These are phyloP conservation scores for Colletotrichum navitas DNA, from an alignment of 2,329 filamentous ascomycete genomes.

Conservation along the genomic window DNA sequence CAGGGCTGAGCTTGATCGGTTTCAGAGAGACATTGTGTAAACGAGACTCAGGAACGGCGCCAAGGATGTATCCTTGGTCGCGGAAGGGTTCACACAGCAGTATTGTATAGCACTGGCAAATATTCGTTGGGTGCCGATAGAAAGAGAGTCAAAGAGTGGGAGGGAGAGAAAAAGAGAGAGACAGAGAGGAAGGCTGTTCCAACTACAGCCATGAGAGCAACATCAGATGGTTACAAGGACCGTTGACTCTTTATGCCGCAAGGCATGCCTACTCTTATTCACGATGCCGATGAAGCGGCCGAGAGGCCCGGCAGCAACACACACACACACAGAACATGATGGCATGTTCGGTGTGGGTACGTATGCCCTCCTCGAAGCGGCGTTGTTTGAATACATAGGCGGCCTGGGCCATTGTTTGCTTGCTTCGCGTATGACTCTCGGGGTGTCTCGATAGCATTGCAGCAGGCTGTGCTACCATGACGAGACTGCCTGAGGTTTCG, in stretches of 20 bases:
- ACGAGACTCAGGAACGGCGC: constrained; percentile 17
- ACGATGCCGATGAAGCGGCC: neutral
- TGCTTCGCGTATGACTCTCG: constrained; percentile 22
- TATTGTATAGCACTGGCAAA: constrained; percentile 1
- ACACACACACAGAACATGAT: constrained; percentile 7
- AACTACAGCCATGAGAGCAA: constrained; percentile 8
- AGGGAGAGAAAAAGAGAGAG: no score
- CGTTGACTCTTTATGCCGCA: neutral
- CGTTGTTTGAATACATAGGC: constrained; percentile 1
- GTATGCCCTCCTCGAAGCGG: neutral
- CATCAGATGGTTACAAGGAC: constrained; percentile 11
- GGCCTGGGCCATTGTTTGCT: constrained; percentile 28
- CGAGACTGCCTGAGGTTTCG: constrained; percentile 37
- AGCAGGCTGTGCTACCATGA: constrained; percentile 29
- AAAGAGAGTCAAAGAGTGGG: neutral
- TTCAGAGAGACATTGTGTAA: constrained; percentile 22
- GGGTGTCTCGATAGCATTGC: neutral
- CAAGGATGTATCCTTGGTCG: constrained; percentile 13
- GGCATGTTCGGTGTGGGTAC: constrained; percentile 1
- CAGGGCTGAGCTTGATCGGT: constrained; percentile 9
- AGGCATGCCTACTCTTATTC: neutral
- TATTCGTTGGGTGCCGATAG: neutral
- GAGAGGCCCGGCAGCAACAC: constrained; percentile 7
- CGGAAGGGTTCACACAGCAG: constrained; percentile 21
- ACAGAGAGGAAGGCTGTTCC: neutral